Percentiles rank a stretch among this genome's conserved stretches.
Evolutionary conservation across 2,329 filamentous ascomycete genomes (phyloP).

Genomic region (Rhynchosporium graminicola): DNA sequence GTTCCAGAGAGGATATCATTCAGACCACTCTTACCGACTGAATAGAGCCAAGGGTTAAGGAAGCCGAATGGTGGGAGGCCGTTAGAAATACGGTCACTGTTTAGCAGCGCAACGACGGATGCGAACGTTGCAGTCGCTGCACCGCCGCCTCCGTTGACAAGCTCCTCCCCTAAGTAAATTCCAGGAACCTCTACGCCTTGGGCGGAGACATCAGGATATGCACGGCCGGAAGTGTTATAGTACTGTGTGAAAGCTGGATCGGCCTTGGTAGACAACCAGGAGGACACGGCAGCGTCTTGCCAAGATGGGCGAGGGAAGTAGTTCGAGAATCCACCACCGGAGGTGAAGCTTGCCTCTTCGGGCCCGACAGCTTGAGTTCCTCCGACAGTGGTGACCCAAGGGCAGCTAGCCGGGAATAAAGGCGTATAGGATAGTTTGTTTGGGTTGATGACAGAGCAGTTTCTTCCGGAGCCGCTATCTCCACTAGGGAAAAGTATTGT

Average conservation of each 20-base stretch:
- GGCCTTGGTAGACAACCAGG: slow-evolving; percentile 44
- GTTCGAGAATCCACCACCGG: slow-evolving; percentile 53
- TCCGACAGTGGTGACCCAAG: slow-evolving; percentile 66
- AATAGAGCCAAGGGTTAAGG: slow-evolving; percentile 62
- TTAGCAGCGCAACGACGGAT: slow-evolving; percentile 59
- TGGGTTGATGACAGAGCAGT: slow-evolving; percentile 55
- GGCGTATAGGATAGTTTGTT: slow-evolving; percentile 53
- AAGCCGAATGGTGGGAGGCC: slow-evolving; percentile 51
- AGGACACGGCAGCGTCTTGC: slow-evolving; percentile 46
- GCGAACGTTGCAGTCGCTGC: slow-evolving; percentile 57
- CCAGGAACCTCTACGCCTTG: slow-evolving; percentile 56
- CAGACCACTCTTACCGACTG: slow-evolving; percentile 47
- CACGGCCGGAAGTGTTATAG: slow-evolving; percentile 50
- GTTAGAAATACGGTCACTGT: slow-evolving; percentile 47
- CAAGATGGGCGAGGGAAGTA: slow-evolving; percentile 49
- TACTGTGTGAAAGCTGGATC: slow-evolving; percentile 44
- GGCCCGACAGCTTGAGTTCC: slow-evolving; percentile 42
- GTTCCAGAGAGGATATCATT: slow-evolving; percentile 42
- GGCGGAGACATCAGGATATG: slow-evolving; percentile 50
- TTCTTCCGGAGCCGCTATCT: slow-evolving; percentile 57
- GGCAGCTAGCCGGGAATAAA: slow-evolving; percentile 65
- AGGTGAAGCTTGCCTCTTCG: slow-evolving; percentile 38
- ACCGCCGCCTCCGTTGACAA: slow-evolving; percentile 43
- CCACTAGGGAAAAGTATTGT: slow-evolving; percentile 61
- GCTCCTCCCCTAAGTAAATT: slow-evolving; percentile 21